Percentiles rank a stretch among this genome's conserved stretches.
Evolutionary conservation across 345 rosid genomes (phyloP).

Genomic region (Brassica cretica): DNA sequence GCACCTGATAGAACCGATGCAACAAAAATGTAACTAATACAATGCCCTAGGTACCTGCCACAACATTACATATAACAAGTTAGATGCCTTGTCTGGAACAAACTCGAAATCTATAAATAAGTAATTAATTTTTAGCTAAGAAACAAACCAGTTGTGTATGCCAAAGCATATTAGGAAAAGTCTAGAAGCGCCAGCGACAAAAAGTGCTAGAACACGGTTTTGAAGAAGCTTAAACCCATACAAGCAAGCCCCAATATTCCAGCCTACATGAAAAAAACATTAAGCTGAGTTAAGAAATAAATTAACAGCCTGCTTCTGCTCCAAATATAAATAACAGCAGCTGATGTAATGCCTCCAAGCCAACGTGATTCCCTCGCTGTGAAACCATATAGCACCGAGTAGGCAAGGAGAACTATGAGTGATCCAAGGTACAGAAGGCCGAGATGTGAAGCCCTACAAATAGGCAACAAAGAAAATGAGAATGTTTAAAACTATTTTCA

Average conservation of each 20-base stretch:
- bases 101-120: constrained; percentile 13
- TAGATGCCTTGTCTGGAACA: constrained; percentile 20
- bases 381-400: constrained; percentile 87
- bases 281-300: constrained; percentile 15
- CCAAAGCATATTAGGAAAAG: constrained; percentile 98
- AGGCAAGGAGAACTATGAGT: constrained; percentile 81
- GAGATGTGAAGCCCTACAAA: constrained; percentile 90
- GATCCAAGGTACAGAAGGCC: constrained; percentile 88
- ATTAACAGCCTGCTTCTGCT: constrained; percentile 12
- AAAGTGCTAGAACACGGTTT: constrained; percentile 86
- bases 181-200: constrained; percentile 87
- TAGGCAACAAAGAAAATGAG: constrained; percentile 1
- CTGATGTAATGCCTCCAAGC: constrained; percentile 97
- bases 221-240: constrained; percentile 91
- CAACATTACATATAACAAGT: constrained; percentile 23
- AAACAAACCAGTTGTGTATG: constrained; percentile 94
- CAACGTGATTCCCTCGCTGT: constrained; percentile 90
- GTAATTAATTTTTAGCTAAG: constrained; percentile 16
- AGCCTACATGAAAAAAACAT: constrained; percentile 55
- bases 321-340: constrained; percentile 61
- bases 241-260: constrained; percentile 99
- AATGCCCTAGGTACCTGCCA: constrained; percentile 96
- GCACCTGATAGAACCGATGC: constrained; percentile 95
- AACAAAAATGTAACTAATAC: constrained; percentile 92
- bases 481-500: constrained; percentile 3